These are phyloP conservation scores for Mortierella sp. DNA, from an alignment of 371 early-diverging fungal species.

Conservation along the genomic window DNA sequence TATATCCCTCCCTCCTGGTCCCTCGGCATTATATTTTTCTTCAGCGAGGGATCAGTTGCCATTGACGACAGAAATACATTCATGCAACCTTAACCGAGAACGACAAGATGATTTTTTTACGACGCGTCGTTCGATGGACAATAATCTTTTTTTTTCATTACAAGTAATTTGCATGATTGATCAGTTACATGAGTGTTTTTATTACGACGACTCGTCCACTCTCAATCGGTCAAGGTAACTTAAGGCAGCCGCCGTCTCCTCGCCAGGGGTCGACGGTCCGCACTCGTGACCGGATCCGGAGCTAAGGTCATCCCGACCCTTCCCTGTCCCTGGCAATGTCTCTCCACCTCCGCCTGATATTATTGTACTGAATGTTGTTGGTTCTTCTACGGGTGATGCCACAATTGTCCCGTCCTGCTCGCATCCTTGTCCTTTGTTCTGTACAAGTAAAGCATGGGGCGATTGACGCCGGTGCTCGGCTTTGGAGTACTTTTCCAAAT, in stretches of 20 bases:
- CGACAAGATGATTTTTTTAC: neutral
- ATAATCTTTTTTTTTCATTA: too few species aligned
- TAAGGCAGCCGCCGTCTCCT: neutral
- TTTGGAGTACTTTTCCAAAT: conserved; percentile 17
- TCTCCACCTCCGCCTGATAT: neutral
- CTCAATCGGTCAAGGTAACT: conserved; percentile 8
- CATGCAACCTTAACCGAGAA: neutral
- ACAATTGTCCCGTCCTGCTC: neutral
- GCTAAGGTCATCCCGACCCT: neutral
- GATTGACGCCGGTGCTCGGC: conserved; percentile 22
- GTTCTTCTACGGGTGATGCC: neutral
- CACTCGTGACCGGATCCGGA: neutral
- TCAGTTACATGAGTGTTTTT: too few species aligned
- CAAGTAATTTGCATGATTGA: too few species aligned
- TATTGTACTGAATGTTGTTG: neutral
- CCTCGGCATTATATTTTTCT: too few species aligned
- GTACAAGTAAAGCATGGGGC: conserved; percentile 16
- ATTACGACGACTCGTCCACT: neutral
- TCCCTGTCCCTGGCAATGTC: too few species aligned
- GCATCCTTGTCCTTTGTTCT: neutral
- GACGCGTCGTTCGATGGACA: neutral
- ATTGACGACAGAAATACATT: neutral
- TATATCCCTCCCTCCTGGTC: neutral
- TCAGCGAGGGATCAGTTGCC: too few species aligned
- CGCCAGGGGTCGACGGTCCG: neutral